A percentile compares a stretch with the other conserved stretches of the same genome.
phyloP scores from a whole-genome alignment of 2,329 filamentous ascomycete genomes.

The Periconia sp. region DNA sequence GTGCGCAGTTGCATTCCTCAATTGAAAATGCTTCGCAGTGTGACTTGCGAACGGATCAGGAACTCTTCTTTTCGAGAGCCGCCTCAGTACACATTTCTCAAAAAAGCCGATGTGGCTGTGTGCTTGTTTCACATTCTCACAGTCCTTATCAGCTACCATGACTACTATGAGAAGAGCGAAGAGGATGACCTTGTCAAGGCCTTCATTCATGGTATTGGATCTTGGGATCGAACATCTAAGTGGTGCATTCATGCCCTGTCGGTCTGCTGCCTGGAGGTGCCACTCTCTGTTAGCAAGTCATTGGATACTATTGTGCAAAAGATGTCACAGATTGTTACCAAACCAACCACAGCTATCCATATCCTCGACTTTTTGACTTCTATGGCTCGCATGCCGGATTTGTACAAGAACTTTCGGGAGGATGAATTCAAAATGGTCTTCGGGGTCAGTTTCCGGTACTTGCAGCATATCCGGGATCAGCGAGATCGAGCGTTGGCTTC shows the following conservation, averaged over 20 bases:
- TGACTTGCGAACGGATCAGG: constrained; percentile 82
- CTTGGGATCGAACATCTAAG: constrained; percentile 84
- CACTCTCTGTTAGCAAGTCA: constrained; percentile 80
- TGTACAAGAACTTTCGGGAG: constrained; percentile 86
- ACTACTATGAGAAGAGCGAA: constrained; percentile 78
- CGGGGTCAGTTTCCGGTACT: constrained; percentile 89
- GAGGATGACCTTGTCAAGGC: constrained; percentile 86
- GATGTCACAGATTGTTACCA: constrained; percentile 95
- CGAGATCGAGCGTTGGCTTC: constrained; percentile 42
- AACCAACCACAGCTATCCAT: constrained; percentile 86
- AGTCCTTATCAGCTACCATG: constrained; percentile 87
- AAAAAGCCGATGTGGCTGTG: constrained; percentile 84
- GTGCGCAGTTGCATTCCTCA: constrained; percentile 75
- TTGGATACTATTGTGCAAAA: constrained; percentile 85
- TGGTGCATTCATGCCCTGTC: constrained; percentile 93
- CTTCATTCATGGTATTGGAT: constrained; percentile 81
- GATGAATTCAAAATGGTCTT: constrained; percentile 95
- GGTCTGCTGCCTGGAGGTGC: constrained; percentile 92
- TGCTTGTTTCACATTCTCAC: constrained; percentile 86
- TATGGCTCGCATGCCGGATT: constrained; percentile 77
- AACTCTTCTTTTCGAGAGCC: constrained; percentile 79
- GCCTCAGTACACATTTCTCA: constrained; percentile 73
- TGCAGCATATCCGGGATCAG: constrained; percentile 80
- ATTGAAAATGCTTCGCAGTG: constrained; percentile 72
- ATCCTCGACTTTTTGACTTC: constrained; percentile 95